These are phyloP conservation scores for Oryza brachyantha DNA, from an alignment of 176 grass and related monocot species.

Conservation along the genomic window DNA sequence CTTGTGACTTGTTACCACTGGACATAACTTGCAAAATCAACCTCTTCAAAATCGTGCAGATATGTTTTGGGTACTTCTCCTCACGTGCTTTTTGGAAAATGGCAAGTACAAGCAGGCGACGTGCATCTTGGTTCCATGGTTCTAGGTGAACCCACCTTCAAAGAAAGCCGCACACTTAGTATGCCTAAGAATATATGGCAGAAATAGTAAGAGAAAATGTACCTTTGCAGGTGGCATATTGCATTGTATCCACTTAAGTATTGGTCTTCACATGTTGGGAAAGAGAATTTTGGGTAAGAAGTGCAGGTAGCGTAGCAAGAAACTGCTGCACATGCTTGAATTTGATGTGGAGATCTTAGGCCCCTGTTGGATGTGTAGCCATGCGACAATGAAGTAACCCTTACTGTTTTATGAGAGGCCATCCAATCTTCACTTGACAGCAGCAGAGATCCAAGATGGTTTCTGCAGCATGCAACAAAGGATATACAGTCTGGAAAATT, in stretches of 20 bases:
- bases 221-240: slow-evolving; percentile 68
- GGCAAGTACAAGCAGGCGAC: slow-evolving; percentile 71
- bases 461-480: slow-evolving; percentile 53
- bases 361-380: slow-evolving; percentile 37
- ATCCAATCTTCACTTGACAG: slow-evolving; percentile 75
- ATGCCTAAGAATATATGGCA: not conserved
- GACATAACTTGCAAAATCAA: slow-evolving; percentile 61
- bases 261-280: slow-evolving; percentile 68
- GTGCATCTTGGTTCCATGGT: slow-evolving; percentile 82
- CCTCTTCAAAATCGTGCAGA: slow-evolving; percentile 56
- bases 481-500: slow-evolving; percentile 22
- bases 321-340: slow-evolving; percentile 71
- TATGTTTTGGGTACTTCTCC: slow-evolving; percentile 72
- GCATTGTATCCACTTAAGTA: slow-evolving; percentile 41
- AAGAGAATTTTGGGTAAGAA: slow-evolving; percentile 71
- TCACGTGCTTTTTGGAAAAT: slow-evolving; percentile 80
- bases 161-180: slow-evolving; percentile 6
- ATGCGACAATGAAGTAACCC: slow-evolving; percentile 54
- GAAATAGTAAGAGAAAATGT: slow-evolving; percentile 30
- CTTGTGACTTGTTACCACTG: slow-evolving; percentile 31
- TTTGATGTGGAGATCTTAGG: slow-evolving; percentile 62
- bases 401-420: slow-evolving; percentile 72
- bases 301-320: slow-evolving; percentile 70
- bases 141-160: slow-evolving; percentile 81
- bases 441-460: slow-evolving; percentile 77